Evolutionary conservation across 352 stramenopile genomes (phyloP), one percentile per base, ranked within the genome.

Genomic region (Globisporangium nagaii): DNA sequence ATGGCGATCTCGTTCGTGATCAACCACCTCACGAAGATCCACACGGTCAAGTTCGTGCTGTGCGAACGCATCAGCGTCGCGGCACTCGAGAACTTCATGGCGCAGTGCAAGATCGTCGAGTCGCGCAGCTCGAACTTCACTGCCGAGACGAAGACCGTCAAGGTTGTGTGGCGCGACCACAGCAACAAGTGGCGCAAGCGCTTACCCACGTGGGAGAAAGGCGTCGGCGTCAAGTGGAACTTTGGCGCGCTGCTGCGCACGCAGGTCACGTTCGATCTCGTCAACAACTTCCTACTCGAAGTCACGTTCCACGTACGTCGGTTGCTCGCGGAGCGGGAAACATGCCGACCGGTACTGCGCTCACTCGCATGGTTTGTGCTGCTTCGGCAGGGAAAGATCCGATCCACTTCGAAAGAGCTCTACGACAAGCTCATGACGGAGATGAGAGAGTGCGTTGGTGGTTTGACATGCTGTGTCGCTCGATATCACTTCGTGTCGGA

Each of bases 151-250:
- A 87, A 95, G 41, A 82, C 98, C 37, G 77, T 96, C 31, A 89
- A 86, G 40, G 81, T 98, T 27, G 76, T 90, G 13, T 98, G 96
- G 79, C 62, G 81, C 32, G 95, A 99, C 52, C 62, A 82, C 37
- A 93, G 98, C 50, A 71, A 67, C n/a, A 20, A 49, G 25, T 40
- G 28, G 20, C 41, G 47, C 8, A 36, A 56, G 2, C 45, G 37
- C 15, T 10, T 61, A 0, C 31, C 42, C 3, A 53, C 15, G 31
- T 40, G 56, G 51, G 46, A 65, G 0, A 46, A 40, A 19, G 37
- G 35, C 24, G 35, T 11, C 56, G 63, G 3, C 53, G 8, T 61
- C 28, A 53, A 71, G 42, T 85, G 63, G 70, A 76, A 77, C 30
- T 65, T 84, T 15, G 68, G 65, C 0, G 60, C 68, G 28, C 39